Evolutionary conservation across 768 basidiomycete genomes (phyloP).

Genomic region (Fomitopsis serialis): DNA sequence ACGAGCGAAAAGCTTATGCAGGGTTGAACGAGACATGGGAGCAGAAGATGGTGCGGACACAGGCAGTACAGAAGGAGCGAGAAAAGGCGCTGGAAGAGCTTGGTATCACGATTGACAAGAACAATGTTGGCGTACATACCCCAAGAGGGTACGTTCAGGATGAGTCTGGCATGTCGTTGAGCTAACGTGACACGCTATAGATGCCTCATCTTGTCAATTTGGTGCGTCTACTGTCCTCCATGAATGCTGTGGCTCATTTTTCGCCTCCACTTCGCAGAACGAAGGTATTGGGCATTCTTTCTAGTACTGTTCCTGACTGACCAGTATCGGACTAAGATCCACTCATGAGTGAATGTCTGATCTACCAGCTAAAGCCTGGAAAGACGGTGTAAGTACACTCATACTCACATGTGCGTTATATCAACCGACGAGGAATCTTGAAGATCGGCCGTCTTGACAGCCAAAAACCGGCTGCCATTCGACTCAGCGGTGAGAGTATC

Average conservation of each 20-base stretch:
- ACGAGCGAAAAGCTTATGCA: conserved; percentile 94
- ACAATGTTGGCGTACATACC: conserved; percentile 93
- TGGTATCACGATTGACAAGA: conserved; percentile 97
- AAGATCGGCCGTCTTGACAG: conserved; percentile 88
- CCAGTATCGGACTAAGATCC: conserved; percentile 51
- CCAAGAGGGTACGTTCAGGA: conserved; percentile 72
- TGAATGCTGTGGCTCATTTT: neutral
- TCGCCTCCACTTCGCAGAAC: conserved; percentile 37
- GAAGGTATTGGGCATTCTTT: conserved; percentile 45
- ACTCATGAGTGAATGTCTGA: conserved; percentile 92
- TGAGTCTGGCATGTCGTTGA: neutral
- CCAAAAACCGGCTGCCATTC: conserved; percentile 78
- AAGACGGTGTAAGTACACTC: conserved; percentile 56
- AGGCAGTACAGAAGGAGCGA: conserved; percentile 93
- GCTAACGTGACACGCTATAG: conserved; percentile 29
- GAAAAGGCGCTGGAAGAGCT: conserved; percentile 97
- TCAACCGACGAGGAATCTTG: neutral
- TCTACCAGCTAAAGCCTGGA: conserved; percentile 88
- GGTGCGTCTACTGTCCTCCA: conserved; percentile 34
- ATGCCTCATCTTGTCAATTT: conserved; percentile 93
- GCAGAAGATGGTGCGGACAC: conserved; percentile 84
- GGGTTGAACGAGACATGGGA: conserved; percentile 95
- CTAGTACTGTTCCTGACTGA: neutral
- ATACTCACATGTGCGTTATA: conserved; percentile 6
- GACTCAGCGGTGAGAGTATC: conserved; percentile 89